Percentiles rank a stretch among this genome's conserved stretches.
Conservation (phyloP, 306 rosid genomes). For the Glycine tomentella region DNA sequence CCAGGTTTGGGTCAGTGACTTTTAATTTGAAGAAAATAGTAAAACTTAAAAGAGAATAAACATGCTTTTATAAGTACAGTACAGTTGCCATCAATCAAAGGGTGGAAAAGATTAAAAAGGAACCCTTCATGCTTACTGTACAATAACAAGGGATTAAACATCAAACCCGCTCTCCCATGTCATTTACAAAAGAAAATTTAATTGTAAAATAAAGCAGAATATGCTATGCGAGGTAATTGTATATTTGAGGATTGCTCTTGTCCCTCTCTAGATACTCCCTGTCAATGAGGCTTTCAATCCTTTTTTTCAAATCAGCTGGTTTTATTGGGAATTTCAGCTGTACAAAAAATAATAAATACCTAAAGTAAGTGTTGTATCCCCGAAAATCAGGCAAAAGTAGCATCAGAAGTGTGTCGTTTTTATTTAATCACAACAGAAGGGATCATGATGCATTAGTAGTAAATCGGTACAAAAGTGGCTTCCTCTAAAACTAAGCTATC, state of each 20-base stretch:
- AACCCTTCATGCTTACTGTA: conserved; percentile 61
- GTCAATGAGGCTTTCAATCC: conserved; percentile 96
- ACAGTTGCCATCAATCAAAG: conserved; percentile 49
- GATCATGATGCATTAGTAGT: conserved; percentile 8
- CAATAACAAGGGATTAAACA: conserved; percentile 64
- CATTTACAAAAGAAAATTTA: conserved; percentile 48
- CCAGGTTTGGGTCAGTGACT: not conserved
- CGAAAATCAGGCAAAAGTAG: not conserved
- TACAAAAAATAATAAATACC: conserved; percentile 27
- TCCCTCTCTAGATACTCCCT: conserved; percentile 98
- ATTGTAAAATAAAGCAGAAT: conserved; percentile 32
- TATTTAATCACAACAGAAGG: not conserved
- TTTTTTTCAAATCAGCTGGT: conserved; percentile 97
- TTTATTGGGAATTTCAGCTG: conserved; percentile 97
- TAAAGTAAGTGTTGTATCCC: conserved; percentile 24
- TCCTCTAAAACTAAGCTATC: too few relatives aligned
- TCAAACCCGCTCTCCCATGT: conserved; percentile 48
- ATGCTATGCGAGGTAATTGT: conserved; percentile 90
- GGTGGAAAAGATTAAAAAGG: not conserved
- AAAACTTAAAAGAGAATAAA: not conserved
- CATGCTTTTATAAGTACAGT: conserved; percentile 65
- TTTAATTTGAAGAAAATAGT: not conserved
- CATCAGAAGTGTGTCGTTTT: not conserved
- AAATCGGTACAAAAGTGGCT: not conserved
- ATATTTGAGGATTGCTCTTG: conserved; percentile 96